phyloP scores from a whole-genome alignment of 78 protist species.

The Isochrysis galbana region DNA sequence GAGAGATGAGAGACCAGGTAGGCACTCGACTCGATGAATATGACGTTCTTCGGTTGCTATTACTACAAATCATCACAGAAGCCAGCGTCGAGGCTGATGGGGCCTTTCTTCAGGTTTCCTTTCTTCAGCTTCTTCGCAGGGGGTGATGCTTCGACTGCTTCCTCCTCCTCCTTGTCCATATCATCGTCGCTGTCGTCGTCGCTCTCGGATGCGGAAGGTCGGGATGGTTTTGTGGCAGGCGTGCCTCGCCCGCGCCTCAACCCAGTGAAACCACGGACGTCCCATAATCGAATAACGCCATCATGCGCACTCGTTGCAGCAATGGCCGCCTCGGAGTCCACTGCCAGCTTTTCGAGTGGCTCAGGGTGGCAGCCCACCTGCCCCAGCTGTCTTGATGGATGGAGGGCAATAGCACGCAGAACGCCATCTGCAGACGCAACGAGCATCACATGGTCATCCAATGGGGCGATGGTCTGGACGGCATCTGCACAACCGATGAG shows the following conservation, averaged over 20 bases:
- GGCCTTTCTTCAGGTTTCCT: too few relatives aligned
- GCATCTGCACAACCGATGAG: slow-evolving; percentile 44
- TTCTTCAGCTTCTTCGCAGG: not conserved
- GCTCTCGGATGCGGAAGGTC: not conserved
- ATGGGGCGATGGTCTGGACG: slow-evolving; percentile 30
- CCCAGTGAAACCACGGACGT: not conserved
- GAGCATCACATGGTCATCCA: not conserved
- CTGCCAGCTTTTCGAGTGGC: slow-evolving; percentile 42
- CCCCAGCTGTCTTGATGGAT: slow-evolving; percentile 33
- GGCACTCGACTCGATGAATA: too few relatives aligned
- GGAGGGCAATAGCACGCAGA: slow-evolving; percentile 19
- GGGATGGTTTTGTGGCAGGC: too few relatives aligned
- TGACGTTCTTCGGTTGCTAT: too few relatives aligned
- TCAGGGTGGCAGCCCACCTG: slow-evolving; percentile 55
- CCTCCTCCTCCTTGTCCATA: not conserved
- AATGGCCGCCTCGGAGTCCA: not conserved
- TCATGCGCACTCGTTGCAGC: slow-evolving; percentile 55
- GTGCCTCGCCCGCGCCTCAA: too few relatives aligned
- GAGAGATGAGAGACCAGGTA: too few relatives aligned
- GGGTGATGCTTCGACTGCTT: not conserved
- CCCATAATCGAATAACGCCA: slow-evolving; percentile 31
- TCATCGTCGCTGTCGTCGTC: not conserved
- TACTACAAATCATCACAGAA: too few relatives aligned
- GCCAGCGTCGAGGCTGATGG: too few relatives aligned
- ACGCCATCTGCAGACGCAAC: slow-evolving; percentile 56